A percentile compares a stretch with the other conserved stretches of the same genome.
Evolutionary conservation across 2,329 filamentous ascomycete genomes (phyloP).

Genomic region (Calonectria multiphialidica): DNA sequence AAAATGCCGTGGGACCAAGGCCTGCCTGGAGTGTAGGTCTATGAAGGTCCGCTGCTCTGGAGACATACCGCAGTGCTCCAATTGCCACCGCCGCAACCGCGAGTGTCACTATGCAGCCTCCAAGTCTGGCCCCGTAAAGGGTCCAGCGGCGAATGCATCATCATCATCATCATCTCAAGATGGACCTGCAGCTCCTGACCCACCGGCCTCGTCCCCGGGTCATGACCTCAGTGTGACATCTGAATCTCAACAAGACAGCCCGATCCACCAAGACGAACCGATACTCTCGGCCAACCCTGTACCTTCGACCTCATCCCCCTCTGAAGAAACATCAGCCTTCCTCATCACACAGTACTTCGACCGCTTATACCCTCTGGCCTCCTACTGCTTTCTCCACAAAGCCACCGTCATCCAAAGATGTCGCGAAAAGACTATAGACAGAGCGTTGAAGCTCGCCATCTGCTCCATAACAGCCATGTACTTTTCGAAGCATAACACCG

Average conservation of each 20-base stretch:
- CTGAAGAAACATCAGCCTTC: conserved; percentile 33
- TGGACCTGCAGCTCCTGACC: conserved; percentile 10
- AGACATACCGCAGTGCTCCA: conserved; percentile 39
- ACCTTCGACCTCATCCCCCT: background rate
- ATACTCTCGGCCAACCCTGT: background rate
- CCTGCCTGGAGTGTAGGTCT: conserved; percentile 40
- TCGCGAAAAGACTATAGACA: conserved; percentile 40
- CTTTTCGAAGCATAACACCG: conserved; percentile 29
- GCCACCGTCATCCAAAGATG: conserved; percentile 42
- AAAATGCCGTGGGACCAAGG: conserved; percentile 42
- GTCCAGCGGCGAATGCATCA: conserved; percentile 3
- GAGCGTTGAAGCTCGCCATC: conserved; percentile 38
- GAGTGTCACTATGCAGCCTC: conserved; percentile 36
- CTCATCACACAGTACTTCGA: conserved; percentile 40
- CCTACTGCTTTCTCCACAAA: conserved; percentile 42
- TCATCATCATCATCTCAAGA: conserved; percentile 29
- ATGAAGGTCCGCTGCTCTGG: conserved; percentile 46
- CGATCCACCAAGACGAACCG: background rate
- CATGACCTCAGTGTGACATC: conserved; percentile 28
- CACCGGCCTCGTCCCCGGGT: conserved; percentile 23
- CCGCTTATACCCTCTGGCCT: conserved; percentile 38
- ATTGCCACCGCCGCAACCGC: conserved; percentile 41
- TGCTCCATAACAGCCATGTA: conserved; percentile 42
- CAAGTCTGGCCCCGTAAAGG: conserved; percentile 23
- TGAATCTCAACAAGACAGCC: conserved; percentile 25